Conservation (phyloP, 2,329 filamentous ascomycete species). For the Paracoccidioides lutzii region DNA sequence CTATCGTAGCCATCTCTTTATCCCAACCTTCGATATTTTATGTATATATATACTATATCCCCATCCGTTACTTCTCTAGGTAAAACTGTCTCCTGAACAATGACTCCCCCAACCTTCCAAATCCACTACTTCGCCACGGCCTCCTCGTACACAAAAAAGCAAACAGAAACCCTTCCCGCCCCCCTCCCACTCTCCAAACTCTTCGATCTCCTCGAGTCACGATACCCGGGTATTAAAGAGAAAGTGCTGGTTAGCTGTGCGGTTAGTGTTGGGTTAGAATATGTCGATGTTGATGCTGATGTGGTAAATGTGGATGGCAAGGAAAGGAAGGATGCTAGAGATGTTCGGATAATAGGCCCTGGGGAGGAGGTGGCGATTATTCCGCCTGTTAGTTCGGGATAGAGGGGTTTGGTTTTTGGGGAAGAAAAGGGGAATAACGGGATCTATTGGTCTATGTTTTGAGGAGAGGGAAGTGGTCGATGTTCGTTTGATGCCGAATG, state of each 20-base stretch:
- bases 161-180: constrained; percentile 29
- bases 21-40: too few species aligned
- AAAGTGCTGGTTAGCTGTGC: constrained; percentile 29
- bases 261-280: constrained; percentile 32
- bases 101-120: constrained; percentile 21
- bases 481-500: too few species aligned
- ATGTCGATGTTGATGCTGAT: constrained; percentile 26
- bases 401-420: neutral
- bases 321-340: constrained; percentile 11
- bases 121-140: constrained; percentile 37
- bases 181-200: constrained; percentile 27
- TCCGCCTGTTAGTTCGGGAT: constrained; percentile 37
- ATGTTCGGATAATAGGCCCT: constrained; percentile 17
- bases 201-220: constrained; percentile 26
- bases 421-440: neutral
- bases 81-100: neutral
- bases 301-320: constrained; percentile 11
- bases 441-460: neutral
- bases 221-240: constrained; percentile 29
- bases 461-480: neutral
- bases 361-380: constrained; percentile 36
- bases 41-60: too few species aligned
- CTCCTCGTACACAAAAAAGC: constrained; percentile 28
- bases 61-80: too few species aligned
- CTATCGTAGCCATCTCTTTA: too few species aligned